Percentiles rank a stretch among this genome's conserved stretches.
These are phyloP conservation scores for Apophysomyces sp. DNA, from an alignment of 371 early-diverging fungal genomes.

Conservation along the genomic window DNA sequence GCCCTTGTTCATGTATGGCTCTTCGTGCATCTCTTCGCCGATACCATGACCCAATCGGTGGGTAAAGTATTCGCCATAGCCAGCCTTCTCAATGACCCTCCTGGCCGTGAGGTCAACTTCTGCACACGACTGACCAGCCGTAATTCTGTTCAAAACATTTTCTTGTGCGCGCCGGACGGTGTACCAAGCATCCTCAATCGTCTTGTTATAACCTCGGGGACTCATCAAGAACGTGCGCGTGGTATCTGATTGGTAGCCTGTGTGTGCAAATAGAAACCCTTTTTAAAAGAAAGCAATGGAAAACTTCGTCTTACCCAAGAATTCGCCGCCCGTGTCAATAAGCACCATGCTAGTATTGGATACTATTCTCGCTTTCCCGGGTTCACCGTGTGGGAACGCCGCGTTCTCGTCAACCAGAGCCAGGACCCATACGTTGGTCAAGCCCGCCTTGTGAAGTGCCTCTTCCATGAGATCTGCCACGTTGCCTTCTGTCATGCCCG, in stretches of 20 bases:
- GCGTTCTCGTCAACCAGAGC: slow-evolving; percentile 54
- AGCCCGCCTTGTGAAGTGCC: slow-evolving; percentile 39
- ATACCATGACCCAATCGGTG: slow-evolving; percentile 65
- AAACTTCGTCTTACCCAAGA: slow-evolving; percentile 42
- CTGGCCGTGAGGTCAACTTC: slow-evolving; percentile 57
- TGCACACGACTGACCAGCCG: slow-evolving; percentile 35
- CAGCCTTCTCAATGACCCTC: slow-evolving; percentile 36
- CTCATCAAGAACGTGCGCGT: slow-evolving; percentile 57
- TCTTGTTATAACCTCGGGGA: slow-evolving; percentile 37
- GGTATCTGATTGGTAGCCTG: slow-evolving; percentile 49
- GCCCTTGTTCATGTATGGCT: slow-evolving; percentile 60
- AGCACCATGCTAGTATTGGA: slow-evolving; percentile 45
- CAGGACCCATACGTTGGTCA: slow-evolving; percentile 53
- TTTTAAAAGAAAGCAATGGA: no score
- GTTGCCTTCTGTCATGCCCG: slow-evolving; percentile 46
- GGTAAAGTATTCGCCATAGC: slow-evolving; percentile 51
- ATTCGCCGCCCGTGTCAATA: slow-evolving; percentile 57
- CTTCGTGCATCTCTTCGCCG: slow-evolving; percentile 61
- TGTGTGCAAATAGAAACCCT: neutral
- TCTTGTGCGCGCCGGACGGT: slow-evolving; percentile 52
- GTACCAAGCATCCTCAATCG: slow-evolving; percentile 56
- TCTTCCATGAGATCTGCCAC: slow-evolving; percentile 38
- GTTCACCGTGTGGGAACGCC: slow-evolving; percentile 58
- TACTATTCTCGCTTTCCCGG: slow-evolving; percentile 39
- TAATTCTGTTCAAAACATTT: slow-evolving; percentile 34